Conservation (phyloP, 1,284 basidiomycete species). For the Pascua sp. region DNA sequence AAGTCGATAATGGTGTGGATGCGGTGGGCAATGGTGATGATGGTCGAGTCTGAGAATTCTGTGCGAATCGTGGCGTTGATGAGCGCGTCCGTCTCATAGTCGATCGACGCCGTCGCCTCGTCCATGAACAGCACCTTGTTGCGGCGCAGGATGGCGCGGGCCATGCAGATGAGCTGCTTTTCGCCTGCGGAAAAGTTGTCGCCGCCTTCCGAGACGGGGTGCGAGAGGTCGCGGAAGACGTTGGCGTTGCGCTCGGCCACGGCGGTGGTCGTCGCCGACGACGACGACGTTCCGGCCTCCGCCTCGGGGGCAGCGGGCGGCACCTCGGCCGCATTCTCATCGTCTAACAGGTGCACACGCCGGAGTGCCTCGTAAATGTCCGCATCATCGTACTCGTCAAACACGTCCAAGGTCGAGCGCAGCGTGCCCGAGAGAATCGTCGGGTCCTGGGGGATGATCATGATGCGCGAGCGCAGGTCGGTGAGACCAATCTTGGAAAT, state of each 20-base stretch:
- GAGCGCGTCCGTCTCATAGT: conserved; percentile 56
- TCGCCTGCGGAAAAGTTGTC: conserved; percentile 91
- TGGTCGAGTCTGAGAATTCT: conserved; percentile 60
- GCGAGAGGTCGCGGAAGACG: conserved; percentile 81
- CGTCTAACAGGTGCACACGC: conserved; percentile 73
- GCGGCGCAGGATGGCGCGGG: conserved; percentile 70
- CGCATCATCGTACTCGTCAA: conserved; percentile 76
- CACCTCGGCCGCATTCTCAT: conserved; percentile 44
- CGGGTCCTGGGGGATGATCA: conserved; percentile 94
- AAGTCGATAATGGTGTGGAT: conserved; percentile 74
- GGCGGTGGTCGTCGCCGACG: conserved; percentile 26
- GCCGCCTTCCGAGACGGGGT: conserved; percentile 63
- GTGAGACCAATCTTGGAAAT: conserved; percentile 81
- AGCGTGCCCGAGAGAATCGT: conserved; percentile 82
- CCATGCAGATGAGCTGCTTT: conserved; percentile 80
- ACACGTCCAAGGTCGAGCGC: conserved; percentile 85
- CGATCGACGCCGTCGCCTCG: conserved; percentile 64
- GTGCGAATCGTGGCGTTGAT: conserved; percentile 52
- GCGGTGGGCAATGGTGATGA: conserved; percentile 60
- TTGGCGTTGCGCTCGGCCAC: conserved; percentile 66
- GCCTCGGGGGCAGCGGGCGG: conserved; percentile 50
- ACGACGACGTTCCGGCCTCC: conserved; percentile 22
- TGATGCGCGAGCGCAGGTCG: conserved; percentile 71
- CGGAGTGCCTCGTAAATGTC: conserved; percentile 86
- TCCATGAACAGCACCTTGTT: conserved; percentile 77